Conservation (phyloP, 164 flowering plant species). For the Kalanchoe fedtschenkoi region DNA sequence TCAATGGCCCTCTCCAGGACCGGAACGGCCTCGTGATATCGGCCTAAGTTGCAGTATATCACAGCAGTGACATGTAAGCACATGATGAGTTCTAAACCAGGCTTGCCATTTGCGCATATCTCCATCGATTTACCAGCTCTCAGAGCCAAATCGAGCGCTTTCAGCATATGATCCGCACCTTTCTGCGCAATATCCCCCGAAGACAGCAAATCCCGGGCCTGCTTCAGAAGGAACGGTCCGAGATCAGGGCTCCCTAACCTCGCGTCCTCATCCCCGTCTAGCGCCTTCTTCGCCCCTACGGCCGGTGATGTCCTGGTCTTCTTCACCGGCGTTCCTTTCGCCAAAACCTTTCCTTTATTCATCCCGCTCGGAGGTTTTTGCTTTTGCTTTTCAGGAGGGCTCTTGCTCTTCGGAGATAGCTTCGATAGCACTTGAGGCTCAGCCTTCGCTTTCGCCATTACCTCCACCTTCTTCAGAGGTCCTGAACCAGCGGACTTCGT, state of each 20-base stretch:
- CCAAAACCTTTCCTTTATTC: constrained; percentile 20
- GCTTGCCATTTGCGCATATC: constrained; percentile 57
- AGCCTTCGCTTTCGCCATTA: neutral
- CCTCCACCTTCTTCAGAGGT: constrained; percentile 25
- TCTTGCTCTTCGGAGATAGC: constrained; percentile 34
- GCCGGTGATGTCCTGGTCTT: constrained; percentile 28
- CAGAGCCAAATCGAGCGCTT: constrained; percentile 70
- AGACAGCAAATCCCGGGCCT: constrained; percentile 71
- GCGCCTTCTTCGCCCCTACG: constrained; percentile 24
- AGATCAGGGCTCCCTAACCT: constrained; percentile 54
- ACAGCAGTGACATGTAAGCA: constrained; percentile 85
- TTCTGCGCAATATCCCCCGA: constrained; percentile 55
- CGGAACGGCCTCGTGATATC: constrained; percentile 66
- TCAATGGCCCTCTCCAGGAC: constrained; percentile 69
- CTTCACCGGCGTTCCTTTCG: constrained; percentile 26
- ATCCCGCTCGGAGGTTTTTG: constrained; percentile 43
- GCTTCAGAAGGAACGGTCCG: constrained; percentile 78
- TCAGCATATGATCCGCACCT: constrained; percentile 12
- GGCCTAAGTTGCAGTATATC: constrained; percentile 71
- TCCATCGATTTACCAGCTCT: constrained; percentile 85
- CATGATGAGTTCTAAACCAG: constrained; percentile 82
- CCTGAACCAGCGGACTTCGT: constrained; percentile 29
- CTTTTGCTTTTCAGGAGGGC: constrained; percentile 20
- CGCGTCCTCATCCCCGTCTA: constrained; percentile 34
- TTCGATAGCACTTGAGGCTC: constrained; percentile 28